Conservation (phyloP, 139 green algal genomes). For the Spirogloea muscicola region DNA sequence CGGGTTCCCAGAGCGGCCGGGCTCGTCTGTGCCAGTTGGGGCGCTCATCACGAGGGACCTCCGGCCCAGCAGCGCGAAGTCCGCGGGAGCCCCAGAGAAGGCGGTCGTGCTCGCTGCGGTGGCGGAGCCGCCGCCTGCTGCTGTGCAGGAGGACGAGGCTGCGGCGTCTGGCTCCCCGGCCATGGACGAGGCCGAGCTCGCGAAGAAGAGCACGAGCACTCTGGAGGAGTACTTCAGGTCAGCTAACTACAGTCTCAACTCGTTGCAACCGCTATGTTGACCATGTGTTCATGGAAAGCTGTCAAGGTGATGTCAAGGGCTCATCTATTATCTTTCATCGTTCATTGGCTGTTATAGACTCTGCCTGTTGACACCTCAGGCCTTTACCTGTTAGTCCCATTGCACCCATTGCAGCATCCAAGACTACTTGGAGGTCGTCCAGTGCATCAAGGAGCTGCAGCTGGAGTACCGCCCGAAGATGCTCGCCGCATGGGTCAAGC, state of each 20-base stretch:
- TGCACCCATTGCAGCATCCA: background rate
- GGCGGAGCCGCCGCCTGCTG: background rate
- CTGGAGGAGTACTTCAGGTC: constrained; percentile 24
- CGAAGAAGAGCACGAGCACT: constrained; percentile 4
- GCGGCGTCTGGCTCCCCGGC: background rate
- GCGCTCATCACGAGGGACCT: background rate
- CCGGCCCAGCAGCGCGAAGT: background rate
- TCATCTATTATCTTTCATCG: background rate
- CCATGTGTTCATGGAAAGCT: too few species aligned
- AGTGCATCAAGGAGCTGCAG: constrained; percentile 13
- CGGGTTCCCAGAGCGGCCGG: background rate
- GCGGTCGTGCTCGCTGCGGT: background rate
- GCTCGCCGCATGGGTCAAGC: constrained; percentile 3
- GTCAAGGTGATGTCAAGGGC: background rate
- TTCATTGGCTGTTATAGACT: too few species aligned
- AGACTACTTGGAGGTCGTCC: constrained; percentile 20
- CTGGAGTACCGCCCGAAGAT: constrained; percentile 5
- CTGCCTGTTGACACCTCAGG: too few species aligned
- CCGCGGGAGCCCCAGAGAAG: background rate
- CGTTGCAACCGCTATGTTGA: background rate
- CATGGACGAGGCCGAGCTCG: constrained; percentile 5
- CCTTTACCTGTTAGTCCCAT: background rate
- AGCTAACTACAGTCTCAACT: background rate
- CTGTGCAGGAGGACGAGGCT: background rate
- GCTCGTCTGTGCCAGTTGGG: background rate